Base-by-base conservation (phyloP, 495 filamentous ascomycete species). In the Tuber magnatum region DNA sequence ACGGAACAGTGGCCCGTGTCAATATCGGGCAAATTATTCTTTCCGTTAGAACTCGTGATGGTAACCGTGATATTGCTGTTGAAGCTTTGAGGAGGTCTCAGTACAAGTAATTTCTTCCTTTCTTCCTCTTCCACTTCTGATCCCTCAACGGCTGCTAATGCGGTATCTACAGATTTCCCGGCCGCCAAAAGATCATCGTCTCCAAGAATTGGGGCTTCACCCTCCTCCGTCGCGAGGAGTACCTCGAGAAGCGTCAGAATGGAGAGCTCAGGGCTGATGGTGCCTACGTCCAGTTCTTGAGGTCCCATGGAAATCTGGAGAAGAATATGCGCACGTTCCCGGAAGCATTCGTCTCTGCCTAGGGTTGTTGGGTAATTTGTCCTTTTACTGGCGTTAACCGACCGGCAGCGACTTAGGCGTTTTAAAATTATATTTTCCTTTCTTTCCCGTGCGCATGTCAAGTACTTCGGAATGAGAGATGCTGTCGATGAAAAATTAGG, bases 201-300 rank as follows among this genome's bases (percentile, higher is more conserved):
- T 93, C 90, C 88, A 98, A 98, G 91, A 97, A 97, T 88, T 98
- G 94, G 94, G 94, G 94, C 78, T 98, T 97, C 92, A 98, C 94
- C 74, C 92, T 92, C 84, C 92, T 98, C 81, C 91, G 92, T 81
- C 94, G 94, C 81, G 94, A 97, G 78, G 94, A 98, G 85, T 98
- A 97, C 88, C 86, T 96, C 82, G 88, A 92, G 86, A 90, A 92
- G 87, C 93, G 94, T 89, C 87, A 92, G 84, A 90, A 89, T 84
- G 94, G 94, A 84, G 89, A 89, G 84, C 88, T 98, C 85, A 89
- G 90, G 87, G 89, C 93, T 80, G 94, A 98, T 86, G 94, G 94
- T 89, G 94, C 94, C 81, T 98, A 98, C 86, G 94, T 97, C 79
- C 92, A 98, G 88, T 97, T 97, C 90, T 88, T 97, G 79, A 87